Evolutionary conservation across 164 flowering plant species (phyloP), one percentile per base, ranked within the genome.

Genomic region (Paratinospora sagittata): DNA sequence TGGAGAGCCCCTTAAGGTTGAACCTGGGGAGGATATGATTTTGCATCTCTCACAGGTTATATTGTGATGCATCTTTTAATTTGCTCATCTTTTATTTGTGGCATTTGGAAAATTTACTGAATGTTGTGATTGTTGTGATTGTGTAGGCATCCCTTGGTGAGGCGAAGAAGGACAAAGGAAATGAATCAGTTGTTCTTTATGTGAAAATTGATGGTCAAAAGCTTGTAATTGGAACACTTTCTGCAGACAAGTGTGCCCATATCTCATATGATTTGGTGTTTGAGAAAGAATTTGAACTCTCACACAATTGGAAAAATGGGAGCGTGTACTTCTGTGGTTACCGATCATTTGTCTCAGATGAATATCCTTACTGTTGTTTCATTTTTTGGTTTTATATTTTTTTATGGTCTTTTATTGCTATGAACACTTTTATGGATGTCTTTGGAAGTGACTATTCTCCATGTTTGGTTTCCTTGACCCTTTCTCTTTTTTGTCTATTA

Each of bases 271-370:
- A 92, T 74, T 66, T 92, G 72, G 85, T 90, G 0, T 83, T 92
- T 71, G 90, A 90, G 74, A 83, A 84, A 66, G 90, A 87, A 26
- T 90, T 92, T 83, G 95, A 89, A 78, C 85, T 90, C 12, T 92
- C 96, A 13, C 98, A 89, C 83, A 87, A 83, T 73, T 87, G 88
- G 84, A 90, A 90, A 72, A 70, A 75, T 77, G 93, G 93, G 30
- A 90, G 93, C 64, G 82, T 92, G 14, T 85, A 78, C 85, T 87
- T 90, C 52, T 66, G 77, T 68, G 96, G 98, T 8, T 92, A 88
- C 75, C 80, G 69, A 63, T 33, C 85, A 27, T 30, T 19, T 8
- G 0, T 43, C 5, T 72, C 69, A 1, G 85, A 78, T 2, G 85
- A 78, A 80, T 87, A 81, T 85, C 88, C 85, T 86, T 73, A 6